Evolutionary conservation across 768 basidiomycete species (phyloP).

Genomic region (Mycena epipterygia): DNA sequence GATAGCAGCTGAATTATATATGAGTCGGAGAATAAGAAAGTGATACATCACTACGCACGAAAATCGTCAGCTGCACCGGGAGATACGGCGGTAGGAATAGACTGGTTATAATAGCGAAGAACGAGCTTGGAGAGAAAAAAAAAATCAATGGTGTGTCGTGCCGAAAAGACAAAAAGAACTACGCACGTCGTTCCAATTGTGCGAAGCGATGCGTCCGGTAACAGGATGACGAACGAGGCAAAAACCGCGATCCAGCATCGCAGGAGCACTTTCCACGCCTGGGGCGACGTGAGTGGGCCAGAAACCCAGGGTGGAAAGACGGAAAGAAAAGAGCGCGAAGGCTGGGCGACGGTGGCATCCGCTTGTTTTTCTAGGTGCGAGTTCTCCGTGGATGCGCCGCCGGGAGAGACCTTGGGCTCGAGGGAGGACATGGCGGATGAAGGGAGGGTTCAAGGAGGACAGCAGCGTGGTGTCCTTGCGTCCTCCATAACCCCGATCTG

Average conservation of each 20-base stretch:
- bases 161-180: neutral
- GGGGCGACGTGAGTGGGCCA: conserved; percentile 49
- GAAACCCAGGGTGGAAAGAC: conserved; percentile 58
- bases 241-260: conserved; percentile 59
- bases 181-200: conserved; percentile 58
- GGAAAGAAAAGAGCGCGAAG: neutral
- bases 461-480: too few relatives aligned
- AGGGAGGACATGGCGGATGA: too few relatives aligned
- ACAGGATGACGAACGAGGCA: conserved; percentile 53
- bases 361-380: too few relatives aligned
- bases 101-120: conserved; percentile 58
- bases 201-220: conserved; percentile 53
- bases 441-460: too few relatives aligned
- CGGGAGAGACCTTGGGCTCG: too few relatives aligned
- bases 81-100: conserved; percentile 64
- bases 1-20: conserved; percentile 46
- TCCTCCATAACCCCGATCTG: too few relatives aligned
- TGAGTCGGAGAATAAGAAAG: neutral
- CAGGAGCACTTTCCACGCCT: conserved; percentile 53
- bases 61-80: conserved; percentile 62
- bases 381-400: too few relatives aligned
- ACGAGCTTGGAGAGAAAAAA: conserved; percentile 49
- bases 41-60: conserved; percentile 48
- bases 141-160: neutral
- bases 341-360: too few relatives aligned